These are phyloP conservation scores for Crithidia brevicula DNA, from an alignment of 208 protist genomes.

Conservation along the genomic window DNA sequence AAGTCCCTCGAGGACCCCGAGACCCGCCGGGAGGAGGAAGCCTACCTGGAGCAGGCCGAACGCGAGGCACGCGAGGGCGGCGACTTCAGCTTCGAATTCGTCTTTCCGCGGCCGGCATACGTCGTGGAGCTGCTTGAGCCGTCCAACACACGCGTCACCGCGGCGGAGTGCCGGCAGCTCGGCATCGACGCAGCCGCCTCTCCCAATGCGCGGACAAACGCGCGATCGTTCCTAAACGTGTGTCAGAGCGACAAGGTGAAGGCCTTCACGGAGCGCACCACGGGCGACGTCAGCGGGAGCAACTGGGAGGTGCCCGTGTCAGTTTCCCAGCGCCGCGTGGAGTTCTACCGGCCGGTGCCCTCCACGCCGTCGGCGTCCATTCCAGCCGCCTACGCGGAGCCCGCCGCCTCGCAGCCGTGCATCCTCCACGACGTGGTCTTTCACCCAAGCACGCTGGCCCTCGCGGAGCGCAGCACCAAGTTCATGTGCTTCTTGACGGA, in stretches of 20 bases:
- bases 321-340: constrained; percentile 72
- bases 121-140: constrained; percentile 85
- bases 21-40: constrained; percentile 87
- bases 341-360: constrained; percentile 46
- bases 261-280: constrained; percentile 70
- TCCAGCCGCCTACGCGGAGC: constrained; percentile 15
- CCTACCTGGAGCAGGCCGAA: constrained; percentile 89
- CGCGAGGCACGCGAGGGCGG: constrained; percentile 80
- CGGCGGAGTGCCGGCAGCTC: constrained; percentile 17
- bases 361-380: constrained; percentile 8
- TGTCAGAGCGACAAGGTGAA: constrained; percentile 87
- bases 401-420: constrained; percentile 26
- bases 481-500: constrained; percentile 93
- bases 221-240: constrained; percentile 74
- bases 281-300: constrained; percentile 62
- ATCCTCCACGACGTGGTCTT: constrained; percentile 90
- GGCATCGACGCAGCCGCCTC: constrained; percentile 6
- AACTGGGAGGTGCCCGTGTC: constrained; percentile 91
- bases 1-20: constrained; percentile 85
- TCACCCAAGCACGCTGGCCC: constrained; percentile 72
- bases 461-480: constrained; percentile 72
- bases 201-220: no score
- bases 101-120: constrained; percentile 82
- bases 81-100: constrained; percentile 92
- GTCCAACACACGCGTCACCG: constrained; percentile 14